These are phyloP conservation scores for Nepenthes gracilis DNA, from an alignment of 148 eudicot species.

Conservation along the genomic window DNA sequence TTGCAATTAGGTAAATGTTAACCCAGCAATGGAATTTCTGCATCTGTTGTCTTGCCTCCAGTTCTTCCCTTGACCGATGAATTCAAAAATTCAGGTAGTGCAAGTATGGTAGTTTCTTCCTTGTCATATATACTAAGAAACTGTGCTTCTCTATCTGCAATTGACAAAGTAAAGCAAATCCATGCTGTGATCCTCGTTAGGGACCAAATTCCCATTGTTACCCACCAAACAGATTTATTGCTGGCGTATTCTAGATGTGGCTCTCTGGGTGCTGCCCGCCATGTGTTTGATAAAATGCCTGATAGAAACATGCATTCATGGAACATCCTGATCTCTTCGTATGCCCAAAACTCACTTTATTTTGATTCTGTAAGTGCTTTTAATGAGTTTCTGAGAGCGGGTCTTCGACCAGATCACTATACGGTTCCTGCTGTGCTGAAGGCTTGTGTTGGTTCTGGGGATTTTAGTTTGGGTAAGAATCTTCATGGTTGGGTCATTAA, in stretches of 20 bases:
- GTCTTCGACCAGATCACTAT: constrained; percentile 15
- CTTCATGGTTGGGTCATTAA: constrained; percentile 14
- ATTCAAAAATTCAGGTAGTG: no score
- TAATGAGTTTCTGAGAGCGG: constrained; percentile 4
- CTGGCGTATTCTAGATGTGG: constrained; percentile 13
- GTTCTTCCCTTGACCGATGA: no score
- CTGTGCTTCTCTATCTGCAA: not conserved
- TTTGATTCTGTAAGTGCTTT: constrained; percentile 5
- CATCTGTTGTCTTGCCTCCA: no score
- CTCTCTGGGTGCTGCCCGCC: constrained; percentile 6
- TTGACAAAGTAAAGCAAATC: constrained; percentile 4
- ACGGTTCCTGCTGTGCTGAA: constrained; percentile 11
- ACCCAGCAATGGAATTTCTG: no score
- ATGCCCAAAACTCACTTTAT: constrained; percentile 7
- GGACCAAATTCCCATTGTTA: constrained; percentile 3
- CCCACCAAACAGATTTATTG: constrained; percentile 18
- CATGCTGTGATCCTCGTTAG: constrained; percentile 9
- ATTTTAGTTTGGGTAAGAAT: constrained; percentile 6
- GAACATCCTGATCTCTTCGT: constrained; percentile 17
- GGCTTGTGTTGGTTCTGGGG: constrained; percentile 6
- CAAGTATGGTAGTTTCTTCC: no score
- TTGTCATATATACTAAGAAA: no score
- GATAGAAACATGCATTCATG: constrained; percentile 17
- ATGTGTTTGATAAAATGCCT: constrained; percentile 12
- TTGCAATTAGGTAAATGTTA: no score